Evolutionary conservation across 805 yeast species (phyloP).

Genomic region (Candida caryicola): DNA sequence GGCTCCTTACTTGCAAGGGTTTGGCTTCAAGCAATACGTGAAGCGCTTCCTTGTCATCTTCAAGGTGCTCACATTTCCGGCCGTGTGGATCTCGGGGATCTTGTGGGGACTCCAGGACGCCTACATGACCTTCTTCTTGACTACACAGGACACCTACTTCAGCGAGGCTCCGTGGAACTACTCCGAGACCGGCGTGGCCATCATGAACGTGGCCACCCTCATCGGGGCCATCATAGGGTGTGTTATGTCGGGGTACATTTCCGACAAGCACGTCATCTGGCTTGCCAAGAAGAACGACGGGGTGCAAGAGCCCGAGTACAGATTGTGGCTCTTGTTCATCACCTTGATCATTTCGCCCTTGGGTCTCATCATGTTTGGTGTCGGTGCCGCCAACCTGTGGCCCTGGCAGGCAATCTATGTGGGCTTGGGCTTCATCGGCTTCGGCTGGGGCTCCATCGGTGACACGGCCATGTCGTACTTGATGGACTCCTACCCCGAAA

Average conservation of each 20-base stretch:
- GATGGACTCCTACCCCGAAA: constrained; percentile 41
- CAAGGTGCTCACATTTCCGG: constrained; percentile 35
- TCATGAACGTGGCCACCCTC: constrained; percentile 39
- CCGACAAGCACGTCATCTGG: constrained; percentile 36
- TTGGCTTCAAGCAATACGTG: constrained; percentile 42
- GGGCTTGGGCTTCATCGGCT: constrained; percentile 37
- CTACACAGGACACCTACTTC: constrained; percentile 37
- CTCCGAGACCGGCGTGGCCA: constrained; percentile 33
- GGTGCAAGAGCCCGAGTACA: constrained; percentile 36
- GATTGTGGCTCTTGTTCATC: constrained; percentile 33
- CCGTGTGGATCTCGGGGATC: constrained; percentile 35
- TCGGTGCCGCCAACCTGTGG: constrained; percentile 36
- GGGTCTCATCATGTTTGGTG: constrained; percentile 37
- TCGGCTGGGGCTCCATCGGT: constrained; percentile 39
- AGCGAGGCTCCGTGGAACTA: constrained; percentile 35
- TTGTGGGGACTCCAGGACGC: constrained; percentile 43
- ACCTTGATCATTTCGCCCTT: constrained; percentile 35
- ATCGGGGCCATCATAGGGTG: constrained; percentile 42
- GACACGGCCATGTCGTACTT: constrained; percentile 38
- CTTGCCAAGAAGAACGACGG: constrained; percentile 37
- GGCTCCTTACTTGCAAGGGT: constrained; percentile 34
- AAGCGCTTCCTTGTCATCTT: constrained; percentile 30
- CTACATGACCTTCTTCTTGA: constrained; percentile 36
- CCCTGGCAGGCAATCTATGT: constrained; percentile 37
- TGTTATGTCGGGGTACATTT: constrained; percentile 32